These are phyloP conservation scores for Phaseolus coccineus DNA, from an alignment of 331 rosid genomes.

Conservation along the genomic window DNA sequence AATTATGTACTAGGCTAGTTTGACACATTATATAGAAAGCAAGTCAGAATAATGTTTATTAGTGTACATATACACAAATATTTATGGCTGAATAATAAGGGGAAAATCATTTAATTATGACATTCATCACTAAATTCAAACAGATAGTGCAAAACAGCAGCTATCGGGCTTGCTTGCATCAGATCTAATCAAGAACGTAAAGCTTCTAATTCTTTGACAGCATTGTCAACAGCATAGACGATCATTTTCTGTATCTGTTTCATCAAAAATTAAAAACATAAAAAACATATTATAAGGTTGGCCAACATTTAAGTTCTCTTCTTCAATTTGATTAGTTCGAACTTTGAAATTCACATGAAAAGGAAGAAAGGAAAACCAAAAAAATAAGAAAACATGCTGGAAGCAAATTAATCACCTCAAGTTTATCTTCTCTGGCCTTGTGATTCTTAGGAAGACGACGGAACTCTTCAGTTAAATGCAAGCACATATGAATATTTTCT, in stretches of 20 bases:
- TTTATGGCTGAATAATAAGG: too few species aligned
- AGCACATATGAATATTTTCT: slow-evolving; percentile 68
- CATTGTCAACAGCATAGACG: slow-evolving; percentile 60
- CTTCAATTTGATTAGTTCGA: neutral
- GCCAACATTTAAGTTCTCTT: neutral
- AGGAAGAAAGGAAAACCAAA: neutral
- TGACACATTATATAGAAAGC: too few species aligned
- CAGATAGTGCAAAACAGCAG: too few species aligned
- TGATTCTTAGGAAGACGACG: slow-evolving; percentile 75
- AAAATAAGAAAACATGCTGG: neutral
- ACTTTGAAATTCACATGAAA: neutral
- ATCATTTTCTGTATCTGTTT: slow-evolving; percentile 78
- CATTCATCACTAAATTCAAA: too few species aligned
- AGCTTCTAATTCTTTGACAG: slow-evolving; percentile 55
- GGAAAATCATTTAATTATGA: too few species aligned
- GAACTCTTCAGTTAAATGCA: slow-evolving; percentile 67
- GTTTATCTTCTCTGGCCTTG: slow-evolving; percentile 79
- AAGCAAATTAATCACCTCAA: slow-evolving; percentile 62
- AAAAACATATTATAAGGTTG: neutral
- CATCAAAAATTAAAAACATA: slow-evolving; percentile 35
- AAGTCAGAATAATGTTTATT: too few species aligned
- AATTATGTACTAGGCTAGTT: too few species aligned
- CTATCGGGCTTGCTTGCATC: neutral
- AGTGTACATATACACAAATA: too few species aligned
- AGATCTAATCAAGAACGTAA: slow-evolving; percentile 24